Evolutionary conservation across 768 basidiomycete genomes (phyloP).

Genomic region (Mycena sanguinolenta): DNA sequence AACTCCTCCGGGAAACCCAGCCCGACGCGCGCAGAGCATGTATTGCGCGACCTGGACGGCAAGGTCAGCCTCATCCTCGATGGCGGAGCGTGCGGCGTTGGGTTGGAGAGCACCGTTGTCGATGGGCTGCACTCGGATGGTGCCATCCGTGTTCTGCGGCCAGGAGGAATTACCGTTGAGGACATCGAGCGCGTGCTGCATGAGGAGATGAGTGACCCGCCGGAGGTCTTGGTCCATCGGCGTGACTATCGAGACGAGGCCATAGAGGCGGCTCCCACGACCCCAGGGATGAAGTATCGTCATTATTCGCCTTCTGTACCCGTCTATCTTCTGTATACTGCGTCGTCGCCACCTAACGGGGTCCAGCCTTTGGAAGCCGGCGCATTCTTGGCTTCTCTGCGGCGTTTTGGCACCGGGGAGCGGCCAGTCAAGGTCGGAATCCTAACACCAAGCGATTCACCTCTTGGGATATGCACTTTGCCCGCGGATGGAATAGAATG

Average conservation of each 20-base stretch:
- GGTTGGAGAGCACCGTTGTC: slow-evolving; percentile 95
- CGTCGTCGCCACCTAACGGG: slow-evolving; percentile 56
- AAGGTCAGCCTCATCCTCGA: slow-evolving; percentile 87
- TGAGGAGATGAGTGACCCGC: slow-evolving; percentile 54
- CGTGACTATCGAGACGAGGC: slow-evolving; percentile 80
- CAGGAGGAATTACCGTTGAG: slow-evolving; percentile 94
- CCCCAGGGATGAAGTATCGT: slow-evolving; percentile 98
- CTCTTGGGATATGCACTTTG: slow-evolving; percentile 52
- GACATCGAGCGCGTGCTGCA: slow-evolving; percentile 76
- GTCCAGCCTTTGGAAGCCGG: slow-evolving; percentile 45
- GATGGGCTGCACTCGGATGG: slow-evolving; percentile 87
- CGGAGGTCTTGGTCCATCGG: slow-evolving; percentile 80
- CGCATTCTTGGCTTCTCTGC: slow-evolving; percentile 60
- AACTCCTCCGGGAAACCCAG: slow-evolving; percentile 96
- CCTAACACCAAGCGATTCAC: slow-evolving; percentile 72
- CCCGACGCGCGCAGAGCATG: slow-evolving; percentile 91
- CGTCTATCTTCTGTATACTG: slow-evolving; percentile 78
- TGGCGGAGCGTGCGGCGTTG: slow-evolving; percentile 91
- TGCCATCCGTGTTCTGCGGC: slow-evolving; percentile 84
- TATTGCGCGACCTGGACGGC: slow-evolving; percentile 80
- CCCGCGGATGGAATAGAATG: slow-evolving; percentile 61
- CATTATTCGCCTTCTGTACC: slow-evolving; percentile 96
- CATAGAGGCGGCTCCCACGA: slow-evolving; percentile 88
- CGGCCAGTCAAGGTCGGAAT: slow-evolving; percentile 71
- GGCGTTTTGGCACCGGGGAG: slow-evolving; percentile 31